Evolutionary conservation across 2,329 filamentous ascomycete species (phyloP).

Genomic region (Colletotrichum salicis): DNA sequence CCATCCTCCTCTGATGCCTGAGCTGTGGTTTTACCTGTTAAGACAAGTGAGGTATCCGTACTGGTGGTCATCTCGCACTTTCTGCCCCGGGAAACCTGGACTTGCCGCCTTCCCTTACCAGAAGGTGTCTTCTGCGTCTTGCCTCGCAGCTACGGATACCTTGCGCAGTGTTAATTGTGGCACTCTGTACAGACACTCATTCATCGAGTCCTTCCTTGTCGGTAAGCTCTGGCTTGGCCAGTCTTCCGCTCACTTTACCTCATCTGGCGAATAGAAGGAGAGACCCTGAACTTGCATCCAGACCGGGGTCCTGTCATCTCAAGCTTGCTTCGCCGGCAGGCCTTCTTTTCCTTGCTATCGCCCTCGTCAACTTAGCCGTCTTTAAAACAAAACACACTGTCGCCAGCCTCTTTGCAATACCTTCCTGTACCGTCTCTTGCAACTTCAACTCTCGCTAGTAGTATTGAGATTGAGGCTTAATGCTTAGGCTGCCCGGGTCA

Average conservation of each 20-base stretch:
- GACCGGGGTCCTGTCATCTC: not conserved
- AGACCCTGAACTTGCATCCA: constrained; percentile 4
- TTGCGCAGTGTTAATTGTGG: not conserved
- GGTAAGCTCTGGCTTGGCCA: not conserved
- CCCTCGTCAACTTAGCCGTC: not conserved
- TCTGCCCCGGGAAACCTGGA: not conserved
- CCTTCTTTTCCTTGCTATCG: not conserved
- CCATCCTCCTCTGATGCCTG: not conserved
- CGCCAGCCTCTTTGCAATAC: not conserved
- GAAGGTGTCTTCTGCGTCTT: not conserved
- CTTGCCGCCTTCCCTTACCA: constrained; percentile 2
- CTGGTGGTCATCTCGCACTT: not conserved
- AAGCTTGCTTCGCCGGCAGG: not conserved
- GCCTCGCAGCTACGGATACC: not conserved
- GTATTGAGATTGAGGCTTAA: not conserved
- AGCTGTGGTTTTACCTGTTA: not conserved
- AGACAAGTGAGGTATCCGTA: not conserved
- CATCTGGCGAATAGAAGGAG: constrained; percentile 2
- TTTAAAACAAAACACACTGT: constrained; percentile 6
- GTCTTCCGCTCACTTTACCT: not conserved
- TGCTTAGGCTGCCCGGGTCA: not conserved
- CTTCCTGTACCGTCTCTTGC: constrained; percentile 1
- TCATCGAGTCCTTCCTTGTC: not conserved
- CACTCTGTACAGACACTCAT: not conserved
- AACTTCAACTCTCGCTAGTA: not conserved